Base-by-base conservation (phyloP, 495 filamentous ascomycete genomes). In the Xylaria curta region DNA sequence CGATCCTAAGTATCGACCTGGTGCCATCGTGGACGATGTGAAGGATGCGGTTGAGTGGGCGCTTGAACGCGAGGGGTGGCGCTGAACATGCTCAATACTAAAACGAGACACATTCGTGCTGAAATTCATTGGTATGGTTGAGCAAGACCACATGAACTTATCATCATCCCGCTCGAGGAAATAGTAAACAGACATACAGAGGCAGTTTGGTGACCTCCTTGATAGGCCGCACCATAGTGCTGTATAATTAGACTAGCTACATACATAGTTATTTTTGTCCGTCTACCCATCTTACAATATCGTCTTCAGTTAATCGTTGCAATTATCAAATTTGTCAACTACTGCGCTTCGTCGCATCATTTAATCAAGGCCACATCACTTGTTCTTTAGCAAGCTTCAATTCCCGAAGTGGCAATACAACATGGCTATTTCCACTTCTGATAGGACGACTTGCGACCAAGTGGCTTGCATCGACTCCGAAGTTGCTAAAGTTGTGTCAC, bases 11-110 rank as follows among this genome's bases (percentile, higher is more conserved):
- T 73, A 65, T 26, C 60, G 66, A 73, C 91, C 95, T 1, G 85
- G 78, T 33, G 84, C 78, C 3, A 87, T 94, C 56, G 88, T 89
- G 19, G 86, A 90, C 8, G 88, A 95, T 83, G 95, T 86, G 15
- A 70, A 70, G 69, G 76, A 72, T 54, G 85, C 82, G 42, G 80
- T 84, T 69, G 70, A 72, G 73, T 86, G 83, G 81, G 84, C 82
- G 24, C 66, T 83, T 72, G 69, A 74, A 71, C 72, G 72, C 69
- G 81, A 82, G 72, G 79, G 78, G 28, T 86, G 81, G 83, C 81
- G 56, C 74, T 81, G 49, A 74, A 12, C n/a, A 6, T 47, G 24
- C 6, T 28, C 4, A 47, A 19, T 1, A 24, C 10, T 24, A 54
- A 28, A 3, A 56, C 53, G 53, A 31, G 10, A 17, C 26, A 17